These are phyloP conservation scores for Colletotrichum incanum DNA, from an alignment of 2,329 filamentous ascomycete species.

Conservation along the genomic window DNA sequence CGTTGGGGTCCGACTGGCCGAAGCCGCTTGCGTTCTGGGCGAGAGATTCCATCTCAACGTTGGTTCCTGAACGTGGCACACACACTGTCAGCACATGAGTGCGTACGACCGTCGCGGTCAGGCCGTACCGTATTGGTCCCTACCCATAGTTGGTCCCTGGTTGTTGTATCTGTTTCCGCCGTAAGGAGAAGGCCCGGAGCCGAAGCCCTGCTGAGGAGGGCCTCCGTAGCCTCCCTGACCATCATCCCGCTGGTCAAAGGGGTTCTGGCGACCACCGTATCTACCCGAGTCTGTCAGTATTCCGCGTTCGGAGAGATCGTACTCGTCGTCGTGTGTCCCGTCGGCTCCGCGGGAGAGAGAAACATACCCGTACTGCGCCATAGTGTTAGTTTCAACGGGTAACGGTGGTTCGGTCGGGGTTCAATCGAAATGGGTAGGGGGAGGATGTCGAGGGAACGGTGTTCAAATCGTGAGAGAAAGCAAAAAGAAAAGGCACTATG, in stretches of 20 bases:
- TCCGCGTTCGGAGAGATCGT: slow-evolving; percentile 35
- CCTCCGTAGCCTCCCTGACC: slow-evolving; percentile 50
- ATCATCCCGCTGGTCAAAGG: slow-evolving; percentile 70
- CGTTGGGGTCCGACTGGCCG: slow-evolving; percentile 74
- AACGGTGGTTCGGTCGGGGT: slow-evolving; percentile 15
- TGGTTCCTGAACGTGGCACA: slow-evolving; percentile 55
- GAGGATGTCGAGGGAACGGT: background rate
- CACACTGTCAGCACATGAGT: slow-evolving; percentile 26
- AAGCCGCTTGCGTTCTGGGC: slow-evolving; percentile 66
- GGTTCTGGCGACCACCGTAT: slow-evolving; percentile 71
- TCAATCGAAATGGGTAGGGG: slow-evolving; percentile 6
- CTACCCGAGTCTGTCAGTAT: slow-evolving; percentile 58
- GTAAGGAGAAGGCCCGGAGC: slow-evolving; percentile 45
- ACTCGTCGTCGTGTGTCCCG: slow-evolving; percentile 36
- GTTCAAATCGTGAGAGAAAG: background rate
- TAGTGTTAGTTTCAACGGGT: slow-evolving; percentile 53
- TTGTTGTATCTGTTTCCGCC: slow-evolving; percentile 46
- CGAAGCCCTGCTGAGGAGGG: slow-evolving; percentile 41
- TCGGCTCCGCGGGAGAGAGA: slow-evolving; percentile 41
- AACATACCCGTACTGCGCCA: slow-evolving; percentile 65
- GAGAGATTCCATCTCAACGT: slow-evolving; percentile 82
- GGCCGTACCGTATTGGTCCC: slow-evolving; percentile 38
- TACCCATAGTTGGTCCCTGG: slow-evolving; percentile 45
- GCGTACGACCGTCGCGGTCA: slow-evolving; percentile 33
- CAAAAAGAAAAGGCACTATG: slow-evolving; percentile 14